Percentiles rank a stretch among this genome's conserved stretches.
Conservation (phyloP, 2,329 filamentous ascomycete species). For the Fusarium pseudograminearum region DNA sequence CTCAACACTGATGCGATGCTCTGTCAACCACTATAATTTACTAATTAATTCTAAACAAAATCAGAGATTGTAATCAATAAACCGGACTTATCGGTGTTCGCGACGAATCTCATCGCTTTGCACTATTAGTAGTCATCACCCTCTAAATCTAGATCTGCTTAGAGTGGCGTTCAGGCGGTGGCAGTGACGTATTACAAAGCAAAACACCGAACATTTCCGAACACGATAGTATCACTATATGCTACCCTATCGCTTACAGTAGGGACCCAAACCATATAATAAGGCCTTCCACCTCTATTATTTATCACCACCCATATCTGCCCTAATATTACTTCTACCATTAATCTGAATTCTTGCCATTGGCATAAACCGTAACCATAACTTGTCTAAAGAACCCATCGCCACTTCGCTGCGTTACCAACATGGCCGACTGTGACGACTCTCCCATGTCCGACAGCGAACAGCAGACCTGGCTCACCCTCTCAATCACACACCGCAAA, state of each 20-base stretch:
- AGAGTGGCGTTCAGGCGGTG: slow-evolving; percentile 39
- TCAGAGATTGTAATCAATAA: neutral
- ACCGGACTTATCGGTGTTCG: slow-evolving; percentile 17
- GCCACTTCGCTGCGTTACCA: slow-evolving; percentile 29
- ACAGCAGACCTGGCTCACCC: slow-evolving; percentile 53
- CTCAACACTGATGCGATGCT: no score
- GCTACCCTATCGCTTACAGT: slow-evolving; percentile 4
- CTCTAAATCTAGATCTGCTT: neutral
- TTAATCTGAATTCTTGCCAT: neutral
- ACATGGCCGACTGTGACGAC: slow-evolving; percentile 33
- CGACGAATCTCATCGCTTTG: neutral
- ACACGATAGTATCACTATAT: slow-evolving; percentile 30
- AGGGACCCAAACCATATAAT: slow-evolving; percentile 3
- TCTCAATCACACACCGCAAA: slow-evolving; percentile 62
- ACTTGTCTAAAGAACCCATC: slow-evolving; percentile 21
- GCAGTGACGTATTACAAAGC: slow-evolving; percentile 59
- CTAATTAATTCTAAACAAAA: neutral
- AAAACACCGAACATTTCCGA: slow-evolving; percentile 48
- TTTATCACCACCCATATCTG: slow-evolving; percentile 15
- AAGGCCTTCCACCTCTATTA: neutral
- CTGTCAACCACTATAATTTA: neutral
- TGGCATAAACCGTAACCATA: slow-evolving; percentile 20
- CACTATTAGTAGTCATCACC: slow-evolving; percentile 4
- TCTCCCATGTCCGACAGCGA: slow-evolving; percentile 35
- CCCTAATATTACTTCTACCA: neutral